Base-by-base conservation (phyloP, 257 asterid genomes). In the Nicotiana attenuata region DNA sequence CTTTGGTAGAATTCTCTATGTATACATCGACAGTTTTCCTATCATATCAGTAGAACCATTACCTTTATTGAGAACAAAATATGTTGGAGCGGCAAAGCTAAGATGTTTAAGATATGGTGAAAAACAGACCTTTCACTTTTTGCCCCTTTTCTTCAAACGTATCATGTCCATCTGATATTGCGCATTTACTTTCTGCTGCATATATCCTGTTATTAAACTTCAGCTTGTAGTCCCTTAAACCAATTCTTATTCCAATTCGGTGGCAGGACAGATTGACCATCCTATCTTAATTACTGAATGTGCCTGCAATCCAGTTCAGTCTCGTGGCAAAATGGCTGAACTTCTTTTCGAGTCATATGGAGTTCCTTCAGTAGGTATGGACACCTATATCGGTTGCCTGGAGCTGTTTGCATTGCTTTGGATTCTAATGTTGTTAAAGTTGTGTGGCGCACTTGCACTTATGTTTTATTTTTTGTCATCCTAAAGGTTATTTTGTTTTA, bases 321-420 rank as follows among this genome's bases (percentile, higher is more conserved):
- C 98, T 84, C 99, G 99, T 53, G 88, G 97, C 84, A 92, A 94
- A 90, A 94, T 96, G 98, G 97, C 98, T 5, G 99, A 96, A 87
- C 97, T 96, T 76, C 97, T 96, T 80, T 96, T 96, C 71, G 99
- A 96, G 91, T 85, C 99, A 38, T 96, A 96, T 86, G 99, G 98
- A 88, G 98, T 94, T 83, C 97, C 99, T 59, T 92, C 99, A 84
- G 85, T 96, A 87, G 99, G 99, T 96, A 85, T 64, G 80, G 15
- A 64, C 68, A 66, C 8, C 61, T 29, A n/a, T 56, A 26, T 55
- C 56, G 13, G 53, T 80, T 82, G 45, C 45, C 56, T 52, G 24
- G 67, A 65, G 77, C 80, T 78, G 65, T 26, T 67, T 59, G 50
- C 16, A 56, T 22, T 24, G 53, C 24, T 61, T 65, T 83, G 22